Conservation (phyloP, 176 grass and related monocot species). For the Canna indica region DNA sequence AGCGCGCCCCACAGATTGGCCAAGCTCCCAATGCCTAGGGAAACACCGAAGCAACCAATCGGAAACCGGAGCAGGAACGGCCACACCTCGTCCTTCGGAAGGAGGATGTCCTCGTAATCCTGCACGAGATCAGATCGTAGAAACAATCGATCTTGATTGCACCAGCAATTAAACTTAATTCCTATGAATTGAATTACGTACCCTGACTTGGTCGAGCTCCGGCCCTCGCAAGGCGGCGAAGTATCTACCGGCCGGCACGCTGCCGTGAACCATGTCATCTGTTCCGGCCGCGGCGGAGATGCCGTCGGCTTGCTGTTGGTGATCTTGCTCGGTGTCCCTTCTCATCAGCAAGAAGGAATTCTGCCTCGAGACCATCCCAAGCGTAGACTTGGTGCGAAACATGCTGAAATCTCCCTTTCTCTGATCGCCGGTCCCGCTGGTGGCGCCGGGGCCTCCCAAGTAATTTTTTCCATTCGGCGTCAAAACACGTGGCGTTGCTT, state of each 20-base stretch:
- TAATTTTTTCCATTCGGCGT: slow-evolving; percentile 69
- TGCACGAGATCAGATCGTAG: slow-evolving; percentile 4
- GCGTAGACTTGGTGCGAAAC: slow-evolving; percentile 89
- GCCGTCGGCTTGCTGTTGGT: slow-evolving; percentile 32
- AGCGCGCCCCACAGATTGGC: slow-evolving; percentile 84
- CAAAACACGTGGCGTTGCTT: slow-evolving; percentile 27
- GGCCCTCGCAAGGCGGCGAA: slow-evolving; percentile 91
- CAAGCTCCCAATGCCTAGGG: slow-evolving; percentile 73
- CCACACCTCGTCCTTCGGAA: slow-evolving; percentile 92
- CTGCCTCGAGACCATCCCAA: slow-evolving; percentile 67
- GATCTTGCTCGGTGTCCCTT: slow-evolving; percentile 41
- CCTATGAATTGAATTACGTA: slow-evolving; percentile 7
- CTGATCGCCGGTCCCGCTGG: not conserved
- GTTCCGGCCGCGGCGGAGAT: slow-evolving; percentile 9
- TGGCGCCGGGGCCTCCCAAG: slow-evolving; percentile 32
- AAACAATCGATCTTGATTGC: not conserved
- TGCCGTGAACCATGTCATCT: slow-evolving; percentile 59
- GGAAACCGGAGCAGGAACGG: slow-evolving; percentile 94
- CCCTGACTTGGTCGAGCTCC: slow-evolving; percentile 93
- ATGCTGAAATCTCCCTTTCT: slow-evolving; percentile 81
- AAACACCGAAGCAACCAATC: slow-evolving; percentile 86
- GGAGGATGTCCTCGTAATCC: slow-evolving; percentile 83
- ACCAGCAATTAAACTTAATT: not conserved
- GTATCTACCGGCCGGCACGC: slow-evolving; percentile 82
- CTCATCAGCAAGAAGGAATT: slow-evolving; percentile 51